Percentiles rank a stretch among this genome's conserved stretches.
Evolutionary conservation across 2,329 filamentous ascomycete species (phyloP).

Genomic region (Sordariomycetes sp.): DNA sequence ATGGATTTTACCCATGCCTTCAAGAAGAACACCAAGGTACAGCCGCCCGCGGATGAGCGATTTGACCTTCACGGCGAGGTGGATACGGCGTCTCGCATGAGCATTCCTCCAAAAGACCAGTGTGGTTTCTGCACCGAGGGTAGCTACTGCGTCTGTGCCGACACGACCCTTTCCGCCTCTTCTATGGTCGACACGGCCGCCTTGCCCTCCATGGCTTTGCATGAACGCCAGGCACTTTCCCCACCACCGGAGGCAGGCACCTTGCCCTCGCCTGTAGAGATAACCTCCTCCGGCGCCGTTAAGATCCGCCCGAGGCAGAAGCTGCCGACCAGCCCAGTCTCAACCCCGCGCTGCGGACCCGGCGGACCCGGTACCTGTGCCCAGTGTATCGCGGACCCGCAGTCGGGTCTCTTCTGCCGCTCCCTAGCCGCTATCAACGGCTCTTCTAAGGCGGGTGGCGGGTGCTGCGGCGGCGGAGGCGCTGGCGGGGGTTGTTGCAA

Average conservation of each 20-base stretch:
- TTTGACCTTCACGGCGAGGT: neutral
- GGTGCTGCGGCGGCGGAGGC: constrained; percentile 55
- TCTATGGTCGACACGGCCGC: constrained; percentile 5
- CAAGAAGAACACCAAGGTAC: neutral
- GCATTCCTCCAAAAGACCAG: constrained; percentile 47
- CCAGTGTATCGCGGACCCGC: constrained; percentile 67
- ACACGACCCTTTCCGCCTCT: constrained; percentile 27
- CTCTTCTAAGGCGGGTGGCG: constrained; percentile 35
- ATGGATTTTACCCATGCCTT: constrained; percentile 4
- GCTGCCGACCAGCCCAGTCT: constrained; percentile 18
- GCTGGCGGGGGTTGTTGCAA: constrained; percentile 57
- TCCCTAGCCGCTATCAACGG: constrained; percentile 51
- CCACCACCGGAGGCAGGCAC: constrained; percentile 23
- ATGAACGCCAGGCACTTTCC: constrained; percentile 5
- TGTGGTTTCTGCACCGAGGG: constrained; percentile 79
- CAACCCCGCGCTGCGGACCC: constrained; percentile 39
- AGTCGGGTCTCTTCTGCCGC: constrained; percentile 74
- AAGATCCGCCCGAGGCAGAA: constrained; percentile 37
- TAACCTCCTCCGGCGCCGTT: constrained; percentile 48
- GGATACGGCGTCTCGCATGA: constrained; percentile 4
- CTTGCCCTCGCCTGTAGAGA: constrained; percentile 41
- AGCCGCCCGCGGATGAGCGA: neutral
- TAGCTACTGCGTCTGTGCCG: constrained; percentile 73
- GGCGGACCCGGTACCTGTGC: constrained; percentile 70
- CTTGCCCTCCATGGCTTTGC: constrained; percentile 11